These are phyloP conservation scores for Venturia aucupariae DNA, from an alignment of 2,329 filamentous ascomycete species.

Conservation along the genomic window DNA sequence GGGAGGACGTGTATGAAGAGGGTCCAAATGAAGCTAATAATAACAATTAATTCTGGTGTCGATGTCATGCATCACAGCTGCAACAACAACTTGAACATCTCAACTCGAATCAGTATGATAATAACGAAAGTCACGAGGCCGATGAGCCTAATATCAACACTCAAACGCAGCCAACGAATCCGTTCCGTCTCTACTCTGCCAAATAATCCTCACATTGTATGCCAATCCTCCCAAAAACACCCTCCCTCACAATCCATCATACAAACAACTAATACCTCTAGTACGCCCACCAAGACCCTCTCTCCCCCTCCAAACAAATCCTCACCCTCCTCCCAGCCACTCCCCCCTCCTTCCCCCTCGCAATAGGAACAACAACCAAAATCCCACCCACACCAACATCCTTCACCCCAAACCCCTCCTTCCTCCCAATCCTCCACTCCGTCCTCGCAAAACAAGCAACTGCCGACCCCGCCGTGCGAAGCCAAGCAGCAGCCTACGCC, in stretches of 20 bases:
- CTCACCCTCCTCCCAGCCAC: slow-evolving; percentile 48
- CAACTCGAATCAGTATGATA: not conserved
- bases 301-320: slow-evolving; percentile 32
- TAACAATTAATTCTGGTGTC: not conserved
- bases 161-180: not conserved
- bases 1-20: slow-evolving; percentile 4
- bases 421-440: slow-evolving; percentile 47
- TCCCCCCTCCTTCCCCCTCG: slow-evolving; percentile 44
- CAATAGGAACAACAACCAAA: slow-evolving; percentile 45
- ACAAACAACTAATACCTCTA: slow-evolving; percentile 19
- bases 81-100: not conserved
- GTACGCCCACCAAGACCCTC: slow-evolving; percentile 43
- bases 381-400: slow-evolving; percentile 48
- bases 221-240: slow-evolving; percentile 8
- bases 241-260: not conserved
- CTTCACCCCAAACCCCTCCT: slow-evolving; percentile 47
- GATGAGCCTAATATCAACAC: not conserved
- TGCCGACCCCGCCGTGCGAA: slow-evolving; percentile 46
- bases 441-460: slow-evolving; percentile 46
- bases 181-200: slow-evolving; percentile 31
- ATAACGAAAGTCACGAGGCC: not conserved
- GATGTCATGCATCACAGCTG: not conserved
- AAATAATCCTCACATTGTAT: slow-evolving; percentile 35
- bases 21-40: slow-evolving; percentile 1
- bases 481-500: slow-evolving; percentile 51